A percentile compares a stretch with the other conserved stretches of the same genome.
phyloP scores from a whole-genome alignment of 257 asterid species.

The Salvia hispanica region DNA sequence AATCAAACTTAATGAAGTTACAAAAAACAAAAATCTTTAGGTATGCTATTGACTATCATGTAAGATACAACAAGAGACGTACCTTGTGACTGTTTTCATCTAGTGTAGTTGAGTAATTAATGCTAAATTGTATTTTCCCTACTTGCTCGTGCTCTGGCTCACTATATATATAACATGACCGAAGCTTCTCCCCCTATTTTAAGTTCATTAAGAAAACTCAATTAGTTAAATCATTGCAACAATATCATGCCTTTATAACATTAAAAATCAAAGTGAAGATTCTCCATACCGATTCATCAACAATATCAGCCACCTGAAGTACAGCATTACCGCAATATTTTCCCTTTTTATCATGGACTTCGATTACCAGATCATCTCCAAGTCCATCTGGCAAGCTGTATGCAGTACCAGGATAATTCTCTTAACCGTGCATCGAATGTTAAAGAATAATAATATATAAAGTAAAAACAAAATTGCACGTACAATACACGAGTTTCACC shows the following conservation, averaged over 20 bases:
- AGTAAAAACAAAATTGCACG: constrained; percentile 36
- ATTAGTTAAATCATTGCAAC: constrained; percentile 12
- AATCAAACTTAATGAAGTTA: constrained; percentile 36
- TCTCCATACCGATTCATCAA: constrained; percentile 79
- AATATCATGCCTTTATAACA: constrained; percentile 2
- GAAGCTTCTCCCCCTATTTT: constrained; percentile 83
- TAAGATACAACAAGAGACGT: not conserved
- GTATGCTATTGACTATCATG: not conserved
- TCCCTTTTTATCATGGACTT: constrained; percentile 83
- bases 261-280: constrained; percentile 20
- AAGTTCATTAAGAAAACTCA: constrained; percentile 23
- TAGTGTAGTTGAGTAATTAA: constrained; percentile 70
- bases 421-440: constrained; percentile 40
- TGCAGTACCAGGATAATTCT: constrained; percentile 23
- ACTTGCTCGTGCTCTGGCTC: constrained; percentile 96
- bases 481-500: constrained; percentile 93
- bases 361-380: constrained; percentile 84
- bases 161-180: constrained; percentile 68
- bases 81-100: constrained; percentile 82
- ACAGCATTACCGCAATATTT: constrained; percentile 74
- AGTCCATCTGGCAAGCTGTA: constrained; percentile 89
- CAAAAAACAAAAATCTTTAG: constrained; percentile 55
- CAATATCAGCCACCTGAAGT: constrained; percentile 88
- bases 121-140: constrained; percentile 75
- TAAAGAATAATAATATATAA: constrained; percentile 27